Evolutionary conservation across 805 yeast genomes (phyloP), one percentile per base, ranked within the genome.

Genomic region (Hyphopichia homilentoma): DNA sequence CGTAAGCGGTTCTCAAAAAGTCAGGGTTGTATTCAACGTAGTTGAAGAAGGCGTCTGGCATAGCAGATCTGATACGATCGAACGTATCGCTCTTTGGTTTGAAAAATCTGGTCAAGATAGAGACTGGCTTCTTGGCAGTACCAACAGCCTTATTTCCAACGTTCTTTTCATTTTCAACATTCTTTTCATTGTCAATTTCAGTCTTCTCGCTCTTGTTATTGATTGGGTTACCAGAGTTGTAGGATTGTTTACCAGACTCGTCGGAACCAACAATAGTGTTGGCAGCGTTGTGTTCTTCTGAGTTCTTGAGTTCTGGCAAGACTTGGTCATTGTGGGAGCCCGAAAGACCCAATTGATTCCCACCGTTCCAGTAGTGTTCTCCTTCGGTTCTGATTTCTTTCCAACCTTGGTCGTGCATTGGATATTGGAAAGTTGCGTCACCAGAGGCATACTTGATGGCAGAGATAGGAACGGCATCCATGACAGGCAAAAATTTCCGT

Each of bases 401-500:
- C 40, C 46, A 52, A 24, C 93, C 93, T 47, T 78, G 81, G 51
- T 84, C 90, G 16, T 64, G 56, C 54, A 56, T 59, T 45, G 88
- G 86, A 50, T 83, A 83, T n/a, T 45, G 47, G 38, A 51, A 58
- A 5, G 64, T 61, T 9, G 52, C 25, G 40, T 70, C 73, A 30
- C 68, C 70, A 32, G 68, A 57, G 25, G 70, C 70, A 40, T 66
- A 68, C 41, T 61, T 65, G 38, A 76, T 59, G 5, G 77, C 87
- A 30, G 82, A 76, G 32, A 84, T 52, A 39, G 93, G 94, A 33
- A 84, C 86, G 25, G 70, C 59, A 33, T 84, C 87, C 34, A 78
- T 62, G 37, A 83, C 54, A 21, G 86, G 81, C 30, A 77, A 69
- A 55, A 81, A 82, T 40, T 56, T 71, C 56, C 70, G 55, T 50